Conservation (phyloP, 2,329 filamentous ascomycete species). For the Coniella vitis region DNA sequence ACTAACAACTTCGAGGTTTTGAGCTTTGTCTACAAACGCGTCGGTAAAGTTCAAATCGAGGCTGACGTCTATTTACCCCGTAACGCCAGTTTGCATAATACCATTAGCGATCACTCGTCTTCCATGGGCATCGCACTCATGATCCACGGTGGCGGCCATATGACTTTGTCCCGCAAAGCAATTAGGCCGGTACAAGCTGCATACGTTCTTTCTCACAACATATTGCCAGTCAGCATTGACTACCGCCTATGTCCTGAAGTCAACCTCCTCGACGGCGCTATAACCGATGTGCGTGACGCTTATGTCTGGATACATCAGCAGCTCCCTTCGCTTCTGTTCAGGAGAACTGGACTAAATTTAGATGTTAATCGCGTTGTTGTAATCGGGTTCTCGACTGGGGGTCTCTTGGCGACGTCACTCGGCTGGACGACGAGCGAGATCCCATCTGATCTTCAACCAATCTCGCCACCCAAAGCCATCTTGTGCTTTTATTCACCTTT, state of each 20-base stretch:
- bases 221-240: slow-evolving; percentile 42
- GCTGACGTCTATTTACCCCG: slow-evolving; percentile 28
- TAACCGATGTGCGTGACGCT: slow-evolving; percentile 38
- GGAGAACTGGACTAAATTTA: slow-evolving; percentile 15
- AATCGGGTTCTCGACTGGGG: slow-evolving; percentile 43
- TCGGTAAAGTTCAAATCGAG: slow-evolving; percentile 15
- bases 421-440: slow-evolving; percentile 27
- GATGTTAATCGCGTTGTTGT: slow-evolving; percentile 28
- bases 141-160: slow-evolving; percentile 37
- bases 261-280: slow-evolving; percentile 36
- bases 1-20: too few relatives aligned
- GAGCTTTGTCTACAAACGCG: slow-evolving; percentile 17
- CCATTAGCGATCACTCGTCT: background rate
- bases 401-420: slow-evolving; percentile 36
- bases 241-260: slow-evolving; percentile 44
- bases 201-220: slow-evolving; percentile 29
- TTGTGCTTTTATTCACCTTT: slow-evolving; percentile 28
- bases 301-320: slow-evolving; percentile 20
- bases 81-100: too few relatives aligned
- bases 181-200: slow-evolving; percentile 30
- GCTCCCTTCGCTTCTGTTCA: slow-evolving; percentile 20
- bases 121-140: slow-evolving; percentile 26
- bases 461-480: slow-evolving; percentile 33
- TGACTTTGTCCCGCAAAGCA: slow-evolving; percentile 31
- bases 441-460: slow-evolving; percentile 9